Base-by-base conservation (phyloP, 768 basidiomycete species). In the Leccinum longicurvipes region DNA sequence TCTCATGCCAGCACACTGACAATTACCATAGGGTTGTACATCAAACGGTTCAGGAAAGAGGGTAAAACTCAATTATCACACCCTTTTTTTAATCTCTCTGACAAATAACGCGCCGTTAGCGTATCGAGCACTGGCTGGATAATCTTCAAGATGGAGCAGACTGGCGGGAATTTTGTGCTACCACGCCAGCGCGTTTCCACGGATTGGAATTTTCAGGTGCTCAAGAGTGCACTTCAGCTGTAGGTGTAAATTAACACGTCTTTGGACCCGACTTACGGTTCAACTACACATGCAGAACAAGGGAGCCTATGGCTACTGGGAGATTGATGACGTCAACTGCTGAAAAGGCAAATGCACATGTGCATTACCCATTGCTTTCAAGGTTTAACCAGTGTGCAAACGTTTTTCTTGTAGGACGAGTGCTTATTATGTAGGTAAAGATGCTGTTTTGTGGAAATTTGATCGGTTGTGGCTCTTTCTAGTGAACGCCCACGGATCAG, bases 101-200 rank as follows among this genome's bases (percentile, higher is more conserved):
- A 27, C 29, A 9, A 39, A 19, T 6, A 1, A 17, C 12, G 11
- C 25, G 8, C 2, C 12, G 1, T 1, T 48, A 73, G 70, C 63
- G 61, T 24, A 63, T 71, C 51, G 68, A 72, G 21, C 65, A 68
- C 2, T 67, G 60, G 42, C 49, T 73, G 9, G 63, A 65, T 19
- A 65, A 68, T 14, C 60, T 73, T 14, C 69, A 66, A 6, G 3
- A 6, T 67, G 69, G 6, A 51, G 62, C 14, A 19, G 64, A 67
- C 23, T 73, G 71, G 70, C 57, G 59, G 10, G 62, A 65, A 46
- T 67, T 73, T 46, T 73, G 72, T 47, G 66, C 72, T 17, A 71
- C 70, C 7, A 73, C 71, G 2, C 71, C 71, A 0, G 64, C 53
- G 1, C 51, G 29, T 10, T 70, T 73, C 55, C 58, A 19, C n/a